These are phyloP conservation scores for Apium graveolens DNA, from an alignment of 129 eudicot species.

Conservation along the genomic window DNA sequence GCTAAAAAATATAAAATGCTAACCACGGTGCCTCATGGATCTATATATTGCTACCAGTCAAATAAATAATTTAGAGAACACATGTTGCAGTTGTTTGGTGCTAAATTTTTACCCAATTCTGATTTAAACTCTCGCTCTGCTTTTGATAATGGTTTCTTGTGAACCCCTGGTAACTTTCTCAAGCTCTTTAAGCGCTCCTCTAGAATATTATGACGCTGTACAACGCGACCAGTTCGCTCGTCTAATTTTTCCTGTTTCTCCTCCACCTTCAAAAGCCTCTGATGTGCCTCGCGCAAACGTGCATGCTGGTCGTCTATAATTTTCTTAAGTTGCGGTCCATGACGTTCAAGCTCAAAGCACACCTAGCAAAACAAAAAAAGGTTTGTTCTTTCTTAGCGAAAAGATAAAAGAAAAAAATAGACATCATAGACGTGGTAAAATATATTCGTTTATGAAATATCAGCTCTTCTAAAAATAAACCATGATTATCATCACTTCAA, in stretches of 20 bases:
- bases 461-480: not conserved
- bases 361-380: conserved; percentile 40
- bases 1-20: not conserved
- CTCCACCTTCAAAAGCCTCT: conserved; percentile 60
- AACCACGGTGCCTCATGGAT: not conserved
- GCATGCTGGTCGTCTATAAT: conserved; percentile 58
- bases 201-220: conserved; percentile 35
- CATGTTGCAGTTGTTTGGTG: not conserved
- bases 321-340: conserved; percentile 75
- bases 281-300: conserved; percentile 56
- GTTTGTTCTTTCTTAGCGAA: not conserved
- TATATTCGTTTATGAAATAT: not conserved
- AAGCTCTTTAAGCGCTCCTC: conserved; percentile 62
- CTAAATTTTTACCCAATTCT: conserved; percentile 60
- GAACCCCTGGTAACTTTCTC: conserved; percentile 60
- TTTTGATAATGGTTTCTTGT: conserved; percentile 73
- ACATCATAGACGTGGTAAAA: too few species aligned
- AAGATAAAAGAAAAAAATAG: too few species aligned
- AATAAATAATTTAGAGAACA: not conserved
- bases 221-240: conserved; percentile 42
- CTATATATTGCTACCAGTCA: not conserved
- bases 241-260: conserved; percentile 56
- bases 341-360: conserved; percentile 87
- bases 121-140: conserved; percentile 87
- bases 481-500: not conserved